Conservation (phyloP, 2,329 filamentous ascomycete genomes). For the Paecilomyces formosus region DNA sequence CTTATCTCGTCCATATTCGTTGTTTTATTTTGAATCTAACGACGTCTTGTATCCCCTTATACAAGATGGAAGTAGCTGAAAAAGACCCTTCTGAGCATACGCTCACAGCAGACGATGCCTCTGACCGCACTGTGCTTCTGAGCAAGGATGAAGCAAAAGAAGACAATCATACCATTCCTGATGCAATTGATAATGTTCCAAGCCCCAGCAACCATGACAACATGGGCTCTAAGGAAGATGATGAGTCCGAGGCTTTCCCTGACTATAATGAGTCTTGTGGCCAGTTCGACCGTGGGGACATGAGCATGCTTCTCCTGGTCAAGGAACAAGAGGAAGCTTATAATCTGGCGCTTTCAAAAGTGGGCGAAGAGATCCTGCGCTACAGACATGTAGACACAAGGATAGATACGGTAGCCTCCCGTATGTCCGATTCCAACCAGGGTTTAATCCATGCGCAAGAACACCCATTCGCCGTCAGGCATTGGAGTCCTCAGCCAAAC, state of each 20-base stretch:
- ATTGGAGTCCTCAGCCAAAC: not conserved
- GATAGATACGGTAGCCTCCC: slow-evolving; percentile 2
- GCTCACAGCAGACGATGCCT: not conserved
- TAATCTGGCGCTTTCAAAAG: slow-evolving; percentile 14
- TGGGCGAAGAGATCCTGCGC: slow-evolving; percentile 13
- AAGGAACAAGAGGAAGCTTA: slow-evolving; percentile 13
- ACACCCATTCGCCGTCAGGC: not conserved
- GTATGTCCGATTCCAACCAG: not conserved
- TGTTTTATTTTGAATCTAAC: not conserved
- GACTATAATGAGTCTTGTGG: slow-evolving; percentile 16
- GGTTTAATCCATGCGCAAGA: not conserved
- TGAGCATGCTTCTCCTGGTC: not conserved
- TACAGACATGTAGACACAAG: slow-evolving; percentile 8
- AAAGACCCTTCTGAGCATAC: not conserved
- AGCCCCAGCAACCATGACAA: not conserved
- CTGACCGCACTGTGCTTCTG: not conserved
- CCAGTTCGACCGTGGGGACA: not conserved
- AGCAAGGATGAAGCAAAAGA: not conserved
- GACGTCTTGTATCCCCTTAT: not conserved
- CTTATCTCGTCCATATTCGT: not conserved
- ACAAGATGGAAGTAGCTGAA: not conserved
- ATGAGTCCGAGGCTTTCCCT: slow-evolving; percentile 17
- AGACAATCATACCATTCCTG: not conserved
- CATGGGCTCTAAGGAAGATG: not conserved
- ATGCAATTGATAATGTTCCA: not conserved